Conservation (phyloP, 2,329 filamentous ascomycete genomes). For the Colletotrichum graminicola region DNA sequence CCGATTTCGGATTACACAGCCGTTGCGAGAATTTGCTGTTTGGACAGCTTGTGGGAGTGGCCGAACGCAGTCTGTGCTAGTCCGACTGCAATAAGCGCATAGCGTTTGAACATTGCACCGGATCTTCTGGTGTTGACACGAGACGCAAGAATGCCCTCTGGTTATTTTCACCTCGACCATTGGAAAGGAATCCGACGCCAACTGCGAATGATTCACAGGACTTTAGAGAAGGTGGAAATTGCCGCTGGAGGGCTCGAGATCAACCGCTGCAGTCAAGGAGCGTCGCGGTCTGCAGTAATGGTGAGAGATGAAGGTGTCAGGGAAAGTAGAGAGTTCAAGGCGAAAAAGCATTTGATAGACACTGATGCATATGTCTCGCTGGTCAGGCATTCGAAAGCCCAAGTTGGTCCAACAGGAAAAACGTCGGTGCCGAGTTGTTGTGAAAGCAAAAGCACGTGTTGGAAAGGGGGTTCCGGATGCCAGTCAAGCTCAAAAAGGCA, state of each 20-base stretch:
- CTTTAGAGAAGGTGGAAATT: no score
- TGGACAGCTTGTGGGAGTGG: background rate
- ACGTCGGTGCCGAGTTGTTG: background rate
- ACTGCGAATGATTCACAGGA: no score
- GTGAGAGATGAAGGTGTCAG: background rate
- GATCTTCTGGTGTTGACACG: constrained; percentile 72
- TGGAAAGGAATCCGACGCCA: background rate
- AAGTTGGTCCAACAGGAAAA: background rate
- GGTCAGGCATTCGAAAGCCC: background rate
- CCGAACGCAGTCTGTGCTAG: constrained; percentile 46
- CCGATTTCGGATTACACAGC: background rate
- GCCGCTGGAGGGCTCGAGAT: background rate
- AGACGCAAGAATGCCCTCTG: constrained; percentile 56
- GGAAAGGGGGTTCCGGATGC: background rate
- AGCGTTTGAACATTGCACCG: constrained; percentile 70
- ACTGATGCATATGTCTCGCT: background rate
- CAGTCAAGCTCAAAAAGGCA: background rate
- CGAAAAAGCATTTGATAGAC: background rate
- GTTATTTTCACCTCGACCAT: constrained; percentile 23
- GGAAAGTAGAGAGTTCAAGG: background rate
- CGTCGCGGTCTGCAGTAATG: background rate
- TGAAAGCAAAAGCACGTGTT: background rate
- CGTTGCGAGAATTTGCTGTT: background rate
- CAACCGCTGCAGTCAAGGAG: background rate
- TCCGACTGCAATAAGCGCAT: constrained; percentile 71